Percentiles rank a stretch among this genome's conserved stretches.
Evolutionary conservation across 2,329 filamentous ascomycete species (phyloP).

Genomic region (Alternaria longipes): DNA sequence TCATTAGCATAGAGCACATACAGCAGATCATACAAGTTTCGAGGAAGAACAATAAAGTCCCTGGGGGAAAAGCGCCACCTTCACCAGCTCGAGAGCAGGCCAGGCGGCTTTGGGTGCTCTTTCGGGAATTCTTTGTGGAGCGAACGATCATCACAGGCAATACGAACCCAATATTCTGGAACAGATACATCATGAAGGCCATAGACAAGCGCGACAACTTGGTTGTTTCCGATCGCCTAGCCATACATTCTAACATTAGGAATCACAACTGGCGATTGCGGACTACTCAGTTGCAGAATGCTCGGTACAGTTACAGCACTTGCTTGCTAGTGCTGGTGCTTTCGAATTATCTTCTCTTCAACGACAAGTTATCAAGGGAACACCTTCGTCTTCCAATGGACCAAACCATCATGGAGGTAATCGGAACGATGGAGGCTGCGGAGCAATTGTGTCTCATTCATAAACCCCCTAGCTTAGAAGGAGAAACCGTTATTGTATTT

Average conservation of each 20-base stretch:
- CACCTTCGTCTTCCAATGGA: background rate
- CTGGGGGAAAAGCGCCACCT: background rate
- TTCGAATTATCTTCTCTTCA: background rate
- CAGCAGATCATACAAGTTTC: background rate
- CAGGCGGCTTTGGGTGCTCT: background rate
- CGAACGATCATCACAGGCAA: background rate
- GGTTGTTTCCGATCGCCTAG: background rate
- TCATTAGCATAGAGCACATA: background rate
- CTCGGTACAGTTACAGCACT: background rate
- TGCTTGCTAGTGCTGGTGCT: background rate
- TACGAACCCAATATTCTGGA: background rate
- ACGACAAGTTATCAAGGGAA: background rate
- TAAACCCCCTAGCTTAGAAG: background rate
- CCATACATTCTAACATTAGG: background rate
- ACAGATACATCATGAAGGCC: background rate
- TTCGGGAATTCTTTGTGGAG: background rate
- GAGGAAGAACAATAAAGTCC: background rate
- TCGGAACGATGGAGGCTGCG: background rate
- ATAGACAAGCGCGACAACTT: background rate
- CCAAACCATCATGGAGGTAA: background rate
- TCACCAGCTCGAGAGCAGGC: background rate
- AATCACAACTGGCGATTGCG: background rate
- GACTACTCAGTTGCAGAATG: background rate
- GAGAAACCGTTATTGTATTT: background rate
- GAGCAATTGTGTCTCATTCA: background rate